phyloP scores from a whole-genome alignment of 116 monocot genomes.

The Posidonia oceanica region DNA sequence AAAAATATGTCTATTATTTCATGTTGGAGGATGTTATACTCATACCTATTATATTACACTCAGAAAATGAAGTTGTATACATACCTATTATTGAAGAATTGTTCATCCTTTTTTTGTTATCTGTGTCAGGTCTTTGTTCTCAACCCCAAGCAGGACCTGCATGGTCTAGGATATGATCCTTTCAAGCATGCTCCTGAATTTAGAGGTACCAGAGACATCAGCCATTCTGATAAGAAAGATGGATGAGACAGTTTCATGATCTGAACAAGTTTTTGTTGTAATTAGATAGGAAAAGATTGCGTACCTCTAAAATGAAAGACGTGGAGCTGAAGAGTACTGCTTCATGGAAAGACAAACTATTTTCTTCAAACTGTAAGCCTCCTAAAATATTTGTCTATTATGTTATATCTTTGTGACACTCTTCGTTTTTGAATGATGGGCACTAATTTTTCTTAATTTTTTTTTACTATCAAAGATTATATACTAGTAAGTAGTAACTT shows the following conservation, averaged over 20 bases:
- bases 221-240: background rate
- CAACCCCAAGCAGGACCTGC: slow-evolving; percentile 80
- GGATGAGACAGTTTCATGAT: background rate
- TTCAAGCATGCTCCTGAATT: slow-evolving; percentile 98
- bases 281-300: slow-evolving; percentile 64
- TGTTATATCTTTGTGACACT: background rate
- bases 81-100: background rate
- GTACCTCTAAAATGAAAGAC: slow-evolving; percentile 23
- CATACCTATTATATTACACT: too few species aligned
- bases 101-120: background rate
- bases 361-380: slow-evolving; percentile 61
- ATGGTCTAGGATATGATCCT: slow-evolving; percentile 96
- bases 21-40: too few species aligned
- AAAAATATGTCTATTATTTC: too few species aligned
- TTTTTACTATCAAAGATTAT: background rate
- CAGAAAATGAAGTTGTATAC: too few species aligned
- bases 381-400: background rate
- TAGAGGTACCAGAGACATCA: slow-evolving; percentile 37
- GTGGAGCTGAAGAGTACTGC: slow-evolving; percentile 11
- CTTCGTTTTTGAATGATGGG: too few species aligned
- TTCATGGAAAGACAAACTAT: slow-evolving; percentile 26
- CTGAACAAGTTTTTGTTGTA: background rate
- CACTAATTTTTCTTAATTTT: background rate
- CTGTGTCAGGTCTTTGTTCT: slow-evolving; percentile 65
- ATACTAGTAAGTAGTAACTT: background rate